Evolutionary conservation across 164 flowering plant species (phyloP).

Genomic region (Sedum album): DNA sequence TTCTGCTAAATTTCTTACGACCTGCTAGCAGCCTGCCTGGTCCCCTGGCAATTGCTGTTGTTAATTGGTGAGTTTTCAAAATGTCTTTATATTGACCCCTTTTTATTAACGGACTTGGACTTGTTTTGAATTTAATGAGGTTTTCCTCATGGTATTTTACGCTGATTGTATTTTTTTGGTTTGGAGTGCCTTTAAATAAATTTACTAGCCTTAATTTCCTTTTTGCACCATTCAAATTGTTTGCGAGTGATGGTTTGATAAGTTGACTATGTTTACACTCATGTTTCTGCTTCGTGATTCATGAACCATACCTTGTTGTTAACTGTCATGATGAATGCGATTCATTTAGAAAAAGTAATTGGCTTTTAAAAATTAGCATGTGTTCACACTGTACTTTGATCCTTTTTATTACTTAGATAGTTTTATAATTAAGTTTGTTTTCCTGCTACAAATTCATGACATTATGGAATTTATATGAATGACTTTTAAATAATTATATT

Average conservation of each 20-base stretch:
- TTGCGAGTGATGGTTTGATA: neutral
- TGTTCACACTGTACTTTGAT: neutral
- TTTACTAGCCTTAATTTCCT: neutral
- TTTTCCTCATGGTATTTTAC: too few relatives aligned
- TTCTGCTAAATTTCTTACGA: slow-evolving; percentile 53
- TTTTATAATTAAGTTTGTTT: neutral
- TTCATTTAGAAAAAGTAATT: neutral
- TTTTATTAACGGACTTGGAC: too few relatives aligned
- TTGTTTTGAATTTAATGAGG: too few relatives aligned
- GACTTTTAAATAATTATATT: too few relatives aligned
- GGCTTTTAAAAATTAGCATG: neutral
- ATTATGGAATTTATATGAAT: too few relatives aligned
- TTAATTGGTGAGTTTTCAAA: slow-evolving; percentile 62
- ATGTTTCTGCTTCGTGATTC: neutral
- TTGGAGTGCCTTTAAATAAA: neutral
- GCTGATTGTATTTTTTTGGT: neutral
- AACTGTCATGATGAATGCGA: neutral
- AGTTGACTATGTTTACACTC: neutral
- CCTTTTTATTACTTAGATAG: neutral
- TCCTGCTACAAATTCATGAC: too few relatives aligned
- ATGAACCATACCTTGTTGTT: neutral
- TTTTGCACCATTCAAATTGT: neutral
- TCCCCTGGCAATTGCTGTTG: slow-evolving; percentile 46
- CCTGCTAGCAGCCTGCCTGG: slow-evolving; percentile 50
- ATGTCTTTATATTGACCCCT: too few relatives aligned